Base-by-base conservation (phyloP, 164 flowering plant genomes). In the Vitis rupestris region DNA sequence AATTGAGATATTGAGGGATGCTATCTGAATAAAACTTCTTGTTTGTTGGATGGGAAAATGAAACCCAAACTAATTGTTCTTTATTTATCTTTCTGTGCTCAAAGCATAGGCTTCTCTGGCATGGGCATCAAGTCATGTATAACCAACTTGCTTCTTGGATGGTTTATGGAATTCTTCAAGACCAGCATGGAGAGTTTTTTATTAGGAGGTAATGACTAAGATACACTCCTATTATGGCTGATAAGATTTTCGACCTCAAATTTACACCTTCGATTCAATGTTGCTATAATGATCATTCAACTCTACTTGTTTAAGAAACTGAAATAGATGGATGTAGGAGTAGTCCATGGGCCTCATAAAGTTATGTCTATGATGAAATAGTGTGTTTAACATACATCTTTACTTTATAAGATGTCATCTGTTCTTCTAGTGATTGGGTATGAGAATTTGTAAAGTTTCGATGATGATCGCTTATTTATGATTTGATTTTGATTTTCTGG, bases 91-190 rank as follows among this genome's bases (percentile, higher is more conserved):
- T 44, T 74, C 13, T 68, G 44, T 67, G 60, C 61, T 64, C 50
- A 72, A 75, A 77, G 75, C 68, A 67, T 79, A 95, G 98, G 91
- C 98, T 96, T 69, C 97, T 93, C 76, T 96, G 99, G 99, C 99
- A 96, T 80, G 97, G 95, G 54, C 97, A 94, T 82, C 98, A 94
- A 77, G 98, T 96, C 63, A 78, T 96, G 92, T 93, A 91, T 78
- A 89, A 87, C 68, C 99, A 93, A 72, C 95, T 96, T 69, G 87
- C 97, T 1, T 84, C 97, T 49, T 96, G 99, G 99, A 88, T 96
- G 99, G 92, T 96, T 54, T 91, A 96, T 83, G 99, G 99, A 67
- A 86, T 93, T 82, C 90, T 93, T 79, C 97, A 93, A 74, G 99
- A 96, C 65, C 90, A 85, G 71, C 83, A 96, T 85, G 95, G 92